A percentile compares a stretch with the other conserved stretches of the same genome.
These are phyloP conservation scores for Plectranthus barbatus DNA, from an alignment of 257 asterid species.

Conservation along the genomic window DNA sequence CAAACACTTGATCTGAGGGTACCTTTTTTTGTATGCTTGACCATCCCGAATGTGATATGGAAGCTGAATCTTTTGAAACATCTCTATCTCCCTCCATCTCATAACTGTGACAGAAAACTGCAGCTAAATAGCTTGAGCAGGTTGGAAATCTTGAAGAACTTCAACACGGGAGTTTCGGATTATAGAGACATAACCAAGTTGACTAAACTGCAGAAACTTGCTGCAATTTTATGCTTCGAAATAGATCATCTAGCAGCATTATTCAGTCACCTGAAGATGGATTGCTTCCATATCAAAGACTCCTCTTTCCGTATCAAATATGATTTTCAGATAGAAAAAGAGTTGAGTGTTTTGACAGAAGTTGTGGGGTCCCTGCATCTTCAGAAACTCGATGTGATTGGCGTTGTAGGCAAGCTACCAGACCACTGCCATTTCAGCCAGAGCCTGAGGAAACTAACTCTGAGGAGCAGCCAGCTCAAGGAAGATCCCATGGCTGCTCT, in stretches of 20 bases:
- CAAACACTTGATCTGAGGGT: conserved; percentile 39
- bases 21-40: conserved; percentile 26
- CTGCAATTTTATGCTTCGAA: conserved; percentile 28
- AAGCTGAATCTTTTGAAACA: conserved; percentile 37
- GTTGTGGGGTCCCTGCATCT: conserved; percentile 36
- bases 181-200: conserved; percentile 34
- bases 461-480: conserved; percentile 39
- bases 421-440: conserved; percentile 20
- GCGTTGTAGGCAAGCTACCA: conserved; percentile 33
- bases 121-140: conserved; percentile 25
- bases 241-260: conserved; percentile 28
- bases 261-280: conserved; percentile 10
- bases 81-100: conserved; percentile 50
- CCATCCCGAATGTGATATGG: conserved; percentile 37
- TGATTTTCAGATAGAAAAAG: conserved; percentile 33
- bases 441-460: conserved; percentile 33
- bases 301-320: conserved; percentile 37
- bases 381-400: conserved; percentile 38
- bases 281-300: conserved; percentile 19
- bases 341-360: conserved; percentile 19
- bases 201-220: conserved; percentile 35
- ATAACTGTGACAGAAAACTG: conserved; percentile 24
- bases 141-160: conserved; percentile 41
- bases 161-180: conserved; percentile 37
- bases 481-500: conserved; percentile 45